phyloP scores from a whole-genome alignment of 1,284 basidiomycete species.

The Irpex lacteus region DNA sequence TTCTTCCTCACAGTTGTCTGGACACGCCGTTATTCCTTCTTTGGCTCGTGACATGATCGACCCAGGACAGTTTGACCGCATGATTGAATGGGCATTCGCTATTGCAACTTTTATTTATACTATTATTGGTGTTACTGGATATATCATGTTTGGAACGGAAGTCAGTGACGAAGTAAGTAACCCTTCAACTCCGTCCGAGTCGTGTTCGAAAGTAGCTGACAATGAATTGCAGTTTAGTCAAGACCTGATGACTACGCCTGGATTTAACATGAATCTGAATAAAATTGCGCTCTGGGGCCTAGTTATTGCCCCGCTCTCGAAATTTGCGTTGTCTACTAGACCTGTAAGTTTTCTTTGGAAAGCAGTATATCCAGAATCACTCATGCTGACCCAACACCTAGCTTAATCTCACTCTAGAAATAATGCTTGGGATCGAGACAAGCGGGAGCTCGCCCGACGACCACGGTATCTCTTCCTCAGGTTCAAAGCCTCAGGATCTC shows the following conservation, averaged over 20 bases:
- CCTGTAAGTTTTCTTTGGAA: slow-evolving; percentile 56
- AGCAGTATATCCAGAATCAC: not conserved
- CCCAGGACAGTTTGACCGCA: slow-evolving; percentile 76
- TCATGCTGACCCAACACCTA: slow-evolving; percentile 26
- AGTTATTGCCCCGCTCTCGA: slow-evolving; percentile 84
- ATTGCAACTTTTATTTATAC: slow-evolving; percentile 80
- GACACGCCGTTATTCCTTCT: slow-evolving; percentile 91
- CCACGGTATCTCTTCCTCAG: slow-evolving; percentile 26
- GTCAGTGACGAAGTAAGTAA: slow-evolving; percentile 82
- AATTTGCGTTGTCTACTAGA: slow-evolving; percentile 84
- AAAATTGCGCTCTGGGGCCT: slow-evolving; percentile 85
- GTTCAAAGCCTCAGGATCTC: slow-evolving; percentile 17
- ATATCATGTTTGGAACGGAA: slow-evolving; percentile 85
- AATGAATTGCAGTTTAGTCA: slow-evolving; percentile 67
- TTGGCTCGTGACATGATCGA: slow-evolving; percentile 89
- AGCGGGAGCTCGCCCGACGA: slow-evolving; percentile 36
- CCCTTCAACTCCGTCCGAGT: not conserved
- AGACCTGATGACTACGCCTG: slow-evolving; percentile 75
- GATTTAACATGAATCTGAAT: slow-evolving; percentile 77
- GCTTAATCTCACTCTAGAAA: slow-evolving; percentile 80
- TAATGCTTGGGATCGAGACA: slow-evolving; percentile 64
- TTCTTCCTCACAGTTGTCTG: slow-evolving; percentile 63
- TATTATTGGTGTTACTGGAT: slow-evolving; percentile 82
- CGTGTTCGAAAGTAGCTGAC: not conserved
- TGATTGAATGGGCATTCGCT: slow-evolving; percentile 86